Evolutionary conservation across 164 flowering plant genomes (phyloP).

Genomic region (Piper longum): DNA sequence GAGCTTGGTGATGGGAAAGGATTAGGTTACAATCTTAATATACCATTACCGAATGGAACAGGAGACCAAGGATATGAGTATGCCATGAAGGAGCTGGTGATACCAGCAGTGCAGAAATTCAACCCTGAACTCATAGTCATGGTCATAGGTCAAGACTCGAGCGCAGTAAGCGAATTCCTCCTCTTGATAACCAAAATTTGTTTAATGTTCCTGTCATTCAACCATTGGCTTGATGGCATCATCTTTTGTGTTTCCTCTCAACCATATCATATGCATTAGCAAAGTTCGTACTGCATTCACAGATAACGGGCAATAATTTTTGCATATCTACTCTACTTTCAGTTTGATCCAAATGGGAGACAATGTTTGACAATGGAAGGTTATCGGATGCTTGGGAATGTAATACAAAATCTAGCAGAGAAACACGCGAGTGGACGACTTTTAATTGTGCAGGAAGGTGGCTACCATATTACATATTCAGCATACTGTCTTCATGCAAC

Average conservation of each 20-base stretch:
- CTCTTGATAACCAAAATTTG: not conserved
- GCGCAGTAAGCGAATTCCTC: slow-evolving; percentile 55
- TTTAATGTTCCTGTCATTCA: not conserved
- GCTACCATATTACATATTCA: slow-evolving; percentile 91
- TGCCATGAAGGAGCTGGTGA: slow-evolving; percentile 61
- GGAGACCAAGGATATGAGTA: slow-evolving; percentile 64
- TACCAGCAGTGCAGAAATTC: slow-evolving; percentile 64
- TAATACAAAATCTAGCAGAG: slow-evolving; percentile 37
- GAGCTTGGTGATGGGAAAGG: slow-evolving; percentile 85
- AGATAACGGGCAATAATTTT: not conserved
- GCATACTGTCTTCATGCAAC: slow-evolving; percentile 89
- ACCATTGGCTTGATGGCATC: not conserved
- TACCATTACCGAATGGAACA: slow-evolving; percentile 85
- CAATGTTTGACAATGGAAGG: slow-evolving; percentile 93
- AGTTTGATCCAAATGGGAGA: slow-evolving; percentile 99
- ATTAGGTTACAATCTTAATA: slow-evolving; percentile 66
- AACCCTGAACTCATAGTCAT: slow-evolving; percentile 54
- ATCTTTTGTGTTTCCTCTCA: too few relatives aligned
- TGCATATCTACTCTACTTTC: slow-evolving; percentile 3
- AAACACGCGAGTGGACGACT: slow-evolving; percentile 47
- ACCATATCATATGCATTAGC: too few relatives aligned
- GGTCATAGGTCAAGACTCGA: slow-evolving; percentile 86
- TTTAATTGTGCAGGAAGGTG: slow-evolving; percentile 89
- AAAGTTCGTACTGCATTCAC: too few relatives aligned
- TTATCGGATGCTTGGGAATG: slow-evolving; percentile 48